Evolutionary conservation across 2,329 filamentous ascomycete genomes (phyloP).

Genomic region (Xylariales sp.): DNA sequence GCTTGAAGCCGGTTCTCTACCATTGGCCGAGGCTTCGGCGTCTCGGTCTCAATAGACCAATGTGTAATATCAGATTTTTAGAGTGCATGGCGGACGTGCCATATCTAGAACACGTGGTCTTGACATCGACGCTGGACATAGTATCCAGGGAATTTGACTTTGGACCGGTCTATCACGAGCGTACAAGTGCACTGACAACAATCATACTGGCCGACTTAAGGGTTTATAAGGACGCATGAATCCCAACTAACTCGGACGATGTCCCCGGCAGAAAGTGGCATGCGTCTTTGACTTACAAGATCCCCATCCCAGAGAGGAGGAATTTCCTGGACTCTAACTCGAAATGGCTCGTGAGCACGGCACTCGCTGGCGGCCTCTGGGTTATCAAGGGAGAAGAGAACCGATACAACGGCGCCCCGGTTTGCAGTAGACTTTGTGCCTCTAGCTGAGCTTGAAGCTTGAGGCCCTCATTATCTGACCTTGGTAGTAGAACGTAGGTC

Average conservation of each 20-base stretch:
- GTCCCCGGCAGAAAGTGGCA: not conserved
- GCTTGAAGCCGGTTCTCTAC: slow-evolving; percentile 2
- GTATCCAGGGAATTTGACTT: not conserved
- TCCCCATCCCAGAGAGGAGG: slow-evolving; percentile 1
- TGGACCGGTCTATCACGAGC: not conserved
- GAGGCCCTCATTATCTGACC: not conserved
- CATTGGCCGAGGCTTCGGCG: slow-evolving; percentile 7
- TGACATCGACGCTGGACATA: slow-evolving; percentile 1
- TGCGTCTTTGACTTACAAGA: slow-evolving; percentile 3
- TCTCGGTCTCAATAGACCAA: slow-evolving; percentile 7
- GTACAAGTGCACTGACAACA: not conserved
- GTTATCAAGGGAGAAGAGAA: not conserved
- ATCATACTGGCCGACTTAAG: slow-evolving; percentile 5
- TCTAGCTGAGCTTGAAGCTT: not conserved
- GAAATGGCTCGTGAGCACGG: slow-evolving; percentile 6
- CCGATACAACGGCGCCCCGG: not conserved
- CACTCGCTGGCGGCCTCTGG: slow-evolving; percentile 3
- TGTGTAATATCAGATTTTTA: slow-evolving; percentile 7
- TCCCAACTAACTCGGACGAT: not conserved
- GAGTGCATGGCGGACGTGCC: slow-evolving; percentile 6
- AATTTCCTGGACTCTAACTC: slow-evolving; percentile 7
- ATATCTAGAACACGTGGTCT: slow-evolving; percentile 4
- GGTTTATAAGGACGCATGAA: not conserved
- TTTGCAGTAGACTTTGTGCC: not conserved
- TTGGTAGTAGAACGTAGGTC: no score